These are phyloP conservation scores for Jasminum sambac DNA, from an alignment of 257 asterid species.

Conservation along the genomic window DNA sequence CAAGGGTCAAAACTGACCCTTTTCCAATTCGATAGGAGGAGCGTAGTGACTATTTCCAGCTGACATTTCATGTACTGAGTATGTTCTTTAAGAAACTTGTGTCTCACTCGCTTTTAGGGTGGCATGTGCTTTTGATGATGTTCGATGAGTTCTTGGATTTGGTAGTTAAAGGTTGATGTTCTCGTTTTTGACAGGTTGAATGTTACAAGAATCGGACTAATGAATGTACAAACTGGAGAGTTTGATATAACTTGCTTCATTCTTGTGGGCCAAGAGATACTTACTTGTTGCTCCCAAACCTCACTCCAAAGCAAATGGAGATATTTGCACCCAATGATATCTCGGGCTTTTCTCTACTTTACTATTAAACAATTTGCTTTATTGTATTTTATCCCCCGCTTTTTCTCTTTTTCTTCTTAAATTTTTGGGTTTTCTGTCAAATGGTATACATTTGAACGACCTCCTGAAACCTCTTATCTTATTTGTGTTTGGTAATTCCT, in stretches of 20 bases:
- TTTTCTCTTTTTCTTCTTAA: background rate
- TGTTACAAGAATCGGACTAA: background rate
- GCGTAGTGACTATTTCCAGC: background rate
- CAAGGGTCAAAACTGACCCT: background rate
- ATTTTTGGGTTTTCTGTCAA: background rate
- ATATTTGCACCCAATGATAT: background rate
- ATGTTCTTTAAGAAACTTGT: background rate
- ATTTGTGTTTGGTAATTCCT: background rate
- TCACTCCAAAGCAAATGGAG: background rate
- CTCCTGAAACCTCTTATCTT: background rate
- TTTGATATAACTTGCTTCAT: background rate
- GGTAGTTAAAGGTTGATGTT: background rate
- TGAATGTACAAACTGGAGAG: background rate
- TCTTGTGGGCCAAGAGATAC: background rate
- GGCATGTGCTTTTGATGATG: background rate
- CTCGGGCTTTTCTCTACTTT: background rate
- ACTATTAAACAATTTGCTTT: too few relatives aligned
- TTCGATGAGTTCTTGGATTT: background rate
- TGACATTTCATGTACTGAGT: background rate
- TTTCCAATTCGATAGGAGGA: background rate
- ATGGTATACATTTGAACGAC: background rate
- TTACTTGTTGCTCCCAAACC: background rate
- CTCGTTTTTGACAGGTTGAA: slow-evolving; percentile 16
- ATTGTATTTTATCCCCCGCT: background rate
- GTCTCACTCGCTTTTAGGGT: background rate